These are phyloP conservation scores for Fragaria nilgerrensis DNA, from an alignment of 306 rosid genomes.

Conservation along the genomic window DNA sequence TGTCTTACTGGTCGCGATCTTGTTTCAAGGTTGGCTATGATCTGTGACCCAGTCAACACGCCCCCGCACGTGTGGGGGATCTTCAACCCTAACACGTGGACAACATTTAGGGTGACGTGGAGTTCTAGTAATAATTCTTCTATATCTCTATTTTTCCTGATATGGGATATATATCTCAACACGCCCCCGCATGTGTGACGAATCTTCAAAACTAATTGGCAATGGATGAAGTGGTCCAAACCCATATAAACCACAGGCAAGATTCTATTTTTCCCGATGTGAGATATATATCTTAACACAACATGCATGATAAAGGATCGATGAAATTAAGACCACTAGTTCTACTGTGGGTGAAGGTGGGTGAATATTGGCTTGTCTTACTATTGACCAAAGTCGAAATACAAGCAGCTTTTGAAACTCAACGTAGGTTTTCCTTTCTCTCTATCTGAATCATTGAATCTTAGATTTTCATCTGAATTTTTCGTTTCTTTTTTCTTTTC, in stretches of 20 bases:
- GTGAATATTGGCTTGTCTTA: not conserved
- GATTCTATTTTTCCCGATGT: too few species aligned
- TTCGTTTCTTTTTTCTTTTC: not conserved
- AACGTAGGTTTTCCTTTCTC: not conserved
- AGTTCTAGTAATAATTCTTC: not conserved
- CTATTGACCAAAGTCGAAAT: not conserved
- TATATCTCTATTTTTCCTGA: too few species aligned
- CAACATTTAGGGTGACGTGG: too few species aligned
- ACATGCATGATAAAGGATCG: not conserved
- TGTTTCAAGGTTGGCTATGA: slow-evolving; percentile 1
- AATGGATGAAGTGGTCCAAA: too few species aligned
- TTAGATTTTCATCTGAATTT: not conserved
- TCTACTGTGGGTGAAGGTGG: not conserved
- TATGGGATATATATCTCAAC: too few species aligned
- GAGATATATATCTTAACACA: too few species aligned
- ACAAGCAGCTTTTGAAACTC: not conserved
- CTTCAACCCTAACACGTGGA: too few species aligned
- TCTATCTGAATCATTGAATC: not conserved
- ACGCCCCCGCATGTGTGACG: too few species aligned
- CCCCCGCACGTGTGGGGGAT: too few species aligned
- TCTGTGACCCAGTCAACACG: not conserved
- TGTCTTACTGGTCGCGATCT: not conserved
- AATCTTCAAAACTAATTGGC: too few species aligned
- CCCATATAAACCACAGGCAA: too few species aligned
- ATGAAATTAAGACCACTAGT: not conserved